phyloP scores from a whole-genome alignment of 352 stramenopile genomes.

The Phytophthora lateralis region DNA sequence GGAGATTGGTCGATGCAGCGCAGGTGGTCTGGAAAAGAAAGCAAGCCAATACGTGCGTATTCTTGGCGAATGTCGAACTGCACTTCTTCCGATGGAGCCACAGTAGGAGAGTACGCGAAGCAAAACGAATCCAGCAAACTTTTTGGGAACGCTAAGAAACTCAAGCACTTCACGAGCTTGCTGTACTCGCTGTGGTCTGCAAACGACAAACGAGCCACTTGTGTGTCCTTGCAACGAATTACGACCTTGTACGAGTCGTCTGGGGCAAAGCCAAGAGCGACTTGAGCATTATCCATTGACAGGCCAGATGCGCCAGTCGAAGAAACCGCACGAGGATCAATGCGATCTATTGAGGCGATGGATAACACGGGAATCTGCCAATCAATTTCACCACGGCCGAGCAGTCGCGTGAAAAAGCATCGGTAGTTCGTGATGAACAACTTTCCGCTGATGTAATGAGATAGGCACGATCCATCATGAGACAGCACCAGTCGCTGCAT shows the following conservation, averaged over 20 bases:
- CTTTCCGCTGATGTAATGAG: constrained; percentile 76
- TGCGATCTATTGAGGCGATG: constrained; percentile 69
- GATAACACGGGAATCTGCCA: constrained; percentile 84
- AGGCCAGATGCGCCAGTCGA: constrained; percentile 24
- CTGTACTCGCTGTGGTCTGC: constrained; percentile 75
- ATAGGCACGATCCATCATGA: constrained; percentile 67
- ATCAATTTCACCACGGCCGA: constrained; percentile 57
- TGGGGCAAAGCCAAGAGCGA: constrained; percentile 57
- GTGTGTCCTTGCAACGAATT: constrained; percentile 82
- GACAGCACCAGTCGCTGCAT: constrained; percentile 66
- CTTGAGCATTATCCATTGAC: constrained; percentile 64
- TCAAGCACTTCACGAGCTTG: constrained; percentile 81
- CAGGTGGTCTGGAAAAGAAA: constrained; percentile 62
- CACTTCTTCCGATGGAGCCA: constrained; percentile 77
- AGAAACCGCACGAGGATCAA: constrained; percentile 41
- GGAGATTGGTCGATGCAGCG: constrained; percentile 81
- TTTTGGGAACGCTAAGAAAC: constrained; percentile 70
- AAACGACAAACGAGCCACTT: constrained; percentile 71
- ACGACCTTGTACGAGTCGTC: constrained; percentile 69
- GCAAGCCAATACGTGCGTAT: constrained; percentile 78
- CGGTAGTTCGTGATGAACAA: constrained; percentile 88
- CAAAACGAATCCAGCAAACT: constrained; percentile 84
- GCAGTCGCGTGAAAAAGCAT: constrained; percentile 71
- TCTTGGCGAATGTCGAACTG: constrained; percentile 82
- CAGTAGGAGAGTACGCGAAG: constrained; percentile 73